Conservation (phyloP, 768 basidiomycete genomes). For the Pulveroboletus sp. region DNA sequence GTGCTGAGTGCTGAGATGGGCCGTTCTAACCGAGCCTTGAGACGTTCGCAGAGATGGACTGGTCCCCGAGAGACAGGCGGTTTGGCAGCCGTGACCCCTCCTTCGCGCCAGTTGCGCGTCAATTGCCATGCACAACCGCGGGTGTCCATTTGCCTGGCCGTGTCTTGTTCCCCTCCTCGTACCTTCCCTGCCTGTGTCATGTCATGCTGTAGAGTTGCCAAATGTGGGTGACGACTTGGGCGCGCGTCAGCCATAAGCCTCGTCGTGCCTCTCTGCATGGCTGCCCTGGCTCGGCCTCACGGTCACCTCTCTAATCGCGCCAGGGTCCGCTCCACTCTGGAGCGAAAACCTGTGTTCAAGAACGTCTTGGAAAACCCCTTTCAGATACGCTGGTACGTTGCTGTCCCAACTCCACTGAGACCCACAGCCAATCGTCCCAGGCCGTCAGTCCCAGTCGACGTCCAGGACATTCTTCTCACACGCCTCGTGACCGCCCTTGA, state of each 20-base stretch:
- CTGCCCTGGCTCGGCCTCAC: constrained; percentile 42
- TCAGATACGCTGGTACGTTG: constrained; percentile 57
- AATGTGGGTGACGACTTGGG: too few relatives aligned
- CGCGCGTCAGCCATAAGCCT: constrained; percentile 14
- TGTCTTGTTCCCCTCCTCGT: too few relatives aligned
- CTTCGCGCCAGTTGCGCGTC: too few relatives aligned
- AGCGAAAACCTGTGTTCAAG: constrained; percentile 64
- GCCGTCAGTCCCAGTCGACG: constrained; percentile 57
- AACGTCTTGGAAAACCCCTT: constrained; percentile 71
- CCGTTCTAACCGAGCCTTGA: not conserved
- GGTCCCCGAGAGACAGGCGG: too few relatives aligned
- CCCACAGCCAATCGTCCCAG: constrained; percentile 31
- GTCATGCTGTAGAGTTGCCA: not conserved
- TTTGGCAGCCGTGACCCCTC: too few relatives aligned
- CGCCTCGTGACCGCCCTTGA: constrained; percentile 46
- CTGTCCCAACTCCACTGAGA: constrained; percentile 3
- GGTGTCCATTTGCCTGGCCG: too few relatives aligned
- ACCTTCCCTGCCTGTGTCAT: too few relatives aligned
- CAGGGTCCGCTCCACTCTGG: constrained; percentile 38
- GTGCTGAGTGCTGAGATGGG: not conserved
- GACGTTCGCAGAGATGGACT: too few relatives aligned
- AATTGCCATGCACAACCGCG: too few relatives aligned
- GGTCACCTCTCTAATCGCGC: constrained; percentile 62
- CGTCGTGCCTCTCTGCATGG: too few relatives aligned
- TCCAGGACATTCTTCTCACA: constrained; percentile 59